phyloP scores from a whole-genome alignment of 2,329 filamentous ascomycete species.

The Hypoxylon sp. region DNA sequence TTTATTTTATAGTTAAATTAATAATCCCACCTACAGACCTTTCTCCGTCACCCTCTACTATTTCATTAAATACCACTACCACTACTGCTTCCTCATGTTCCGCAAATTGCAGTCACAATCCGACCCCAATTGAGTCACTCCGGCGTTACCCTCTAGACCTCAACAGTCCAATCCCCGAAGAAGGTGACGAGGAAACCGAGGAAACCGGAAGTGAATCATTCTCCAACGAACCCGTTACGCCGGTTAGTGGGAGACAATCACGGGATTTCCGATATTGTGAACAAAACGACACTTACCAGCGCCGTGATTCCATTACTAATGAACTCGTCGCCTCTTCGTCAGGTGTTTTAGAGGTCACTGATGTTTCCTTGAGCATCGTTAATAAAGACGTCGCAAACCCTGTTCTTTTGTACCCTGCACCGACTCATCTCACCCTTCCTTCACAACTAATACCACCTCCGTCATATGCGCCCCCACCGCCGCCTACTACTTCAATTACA shows the following conservation, averaged over 20 bases:
- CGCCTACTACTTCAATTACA: conserved; percentile 26
- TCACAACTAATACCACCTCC: conserved; percentile 26
- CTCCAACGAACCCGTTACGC: conserved; percentile 72
- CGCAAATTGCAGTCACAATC: conserved; percentile 27
- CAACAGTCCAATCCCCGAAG: conserved; percentile 68
- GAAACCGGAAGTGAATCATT: conserved; percentile 69
- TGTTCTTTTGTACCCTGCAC: conserved; percentile 32
- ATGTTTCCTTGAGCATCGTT: conserved; percentile 38
- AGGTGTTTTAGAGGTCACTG: conserved; percentile 43
- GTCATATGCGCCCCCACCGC: conserved; percentile 24
- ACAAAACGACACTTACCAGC: conserved; percentile 56
- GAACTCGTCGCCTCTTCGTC: conserved; percentile 39
- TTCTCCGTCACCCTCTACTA: conserved; percentile 43
- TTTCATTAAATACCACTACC: conserved; percentile 31
- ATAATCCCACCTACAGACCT: conserved; percentile 41
- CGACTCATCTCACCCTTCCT: conserved; percentile 13
- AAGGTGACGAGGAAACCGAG: conserved; percentile 72
- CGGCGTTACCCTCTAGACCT: conserved; percentile 66
- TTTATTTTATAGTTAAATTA: conserved; percentile 31
- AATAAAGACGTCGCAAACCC: conserved; percentile 43
- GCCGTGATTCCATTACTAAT: conserved; percentile 49
- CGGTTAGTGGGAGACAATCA: conserved; percentile 70
- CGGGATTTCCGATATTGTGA: conserved; percentile 66
- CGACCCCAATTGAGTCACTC: conserved; percentile 56
- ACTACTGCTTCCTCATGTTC: conserved; percentile 54